phyloP scores from a whole-genome alignment of 371 early-diverging fungal species.

The Fennellomyces sp. region DNA sequence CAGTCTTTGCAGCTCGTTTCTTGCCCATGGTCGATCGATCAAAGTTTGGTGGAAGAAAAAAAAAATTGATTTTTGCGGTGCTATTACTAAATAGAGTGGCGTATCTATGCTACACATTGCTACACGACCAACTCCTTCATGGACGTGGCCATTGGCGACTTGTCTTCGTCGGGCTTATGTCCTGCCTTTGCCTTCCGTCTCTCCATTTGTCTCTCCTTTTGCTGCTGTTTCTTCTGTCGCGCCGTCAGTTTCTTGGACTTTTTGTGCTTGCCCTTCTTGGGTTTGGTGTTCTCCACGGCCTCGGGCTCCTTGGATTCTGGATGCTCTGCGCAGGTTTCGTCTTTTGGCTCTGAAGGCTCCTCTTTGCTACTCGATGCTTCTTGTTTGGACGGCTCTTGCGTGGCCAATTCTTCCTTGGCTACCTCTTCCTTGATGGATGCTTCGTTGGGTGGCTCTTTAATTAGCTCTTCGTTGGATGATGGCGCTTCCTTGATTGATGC shows the following conservation, averaged over 20 bases:
- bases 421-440: too few species aligned
- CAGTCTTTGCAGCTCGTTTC: not conserved
- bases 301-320: too few species aligned
- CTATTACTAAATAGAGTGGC: too few species aligned
- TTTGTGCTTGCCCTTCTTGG: not conserved
- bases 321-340: too few species aligned
- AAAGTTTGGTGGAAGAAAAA: not conserved
- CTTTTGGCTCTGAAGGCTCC: too few species aligned
- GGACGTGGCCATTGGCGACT: not conserved
- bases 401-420: too few species aligned
- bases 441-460: too few species aligned
- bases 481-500: too few species aligned
- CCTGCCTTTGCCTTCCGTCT: slow-evolving; percentile 8
- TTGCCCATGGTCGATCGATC: not conserved
- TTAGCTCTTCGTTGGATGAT: too few species aligned
- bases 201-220: slow-evolving; percentile 29
- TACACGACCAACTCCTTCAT: slow-evolving; percentile 39
- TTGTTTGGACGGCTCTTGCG: too few species aligned
- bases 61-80: not conserved
- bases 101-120: not conserved
- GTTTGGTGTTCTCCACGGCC: not conserved
- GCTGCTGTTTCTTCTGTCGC: slow-evolving; percentile 32
- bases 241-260: slow-evolving; percentile 21
- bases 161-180: not conserved
- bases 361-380: too few species aligned